Conservation (phyloP, 2,329 filamentous ascomycete genomes). For the Paraphaeosphaeria minitans region DNA sequence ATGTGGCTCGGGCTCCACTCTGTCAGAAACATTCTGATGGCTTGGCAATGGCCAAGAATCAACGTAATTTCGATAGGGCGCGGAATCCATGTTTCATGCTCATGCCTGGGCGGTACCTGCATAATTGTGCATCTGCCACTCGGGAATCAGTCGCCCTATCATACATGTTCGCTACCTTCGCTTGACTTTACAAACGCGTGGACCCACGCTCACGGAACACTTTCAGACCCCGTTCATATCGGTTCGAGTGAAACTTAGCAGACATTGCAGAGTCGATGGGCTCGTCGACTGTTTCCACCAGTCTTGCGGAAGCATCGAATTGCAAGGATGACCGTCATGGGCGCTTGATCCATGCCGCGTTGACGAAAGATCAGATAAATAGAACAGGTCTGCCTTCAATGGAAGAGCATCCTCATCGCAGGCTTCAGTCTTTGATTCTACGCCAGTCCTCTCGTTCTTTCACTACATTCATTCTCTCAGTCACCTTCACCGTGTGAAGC, state of each 20-base stretch:
- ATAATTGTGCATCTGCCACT: conserved; percentile 4
- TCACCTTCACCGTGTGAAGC: conserved; percentile 41
- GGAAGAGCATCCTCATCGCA: conserved; percentile 25
- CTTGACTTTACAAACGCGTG: conserved; percentile 5
- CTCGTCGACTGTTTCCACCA: conserved; percentile 9
- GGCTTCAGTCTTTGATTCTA: conserved; percentile 30
- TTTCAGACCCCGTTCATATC: conserved; percentile 29
- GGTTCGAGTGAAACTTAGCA: conserved; percentile 21
- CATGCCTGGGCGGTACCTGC: conserved; percentile 3
- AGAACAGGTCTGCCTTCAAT: conserved; percentile 17
- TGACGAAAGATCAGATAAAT: conserved; percentile 25
- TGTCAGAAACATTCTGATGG: not conserved
- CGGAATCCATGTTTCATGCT: conserved; percentile 5
- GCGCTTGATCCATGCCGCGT: conserved; percentile 10
- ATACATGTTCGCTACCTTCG: not conserved
- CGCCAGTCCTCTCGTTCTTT: conserved; percentile 35
- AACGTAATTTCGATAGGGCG: not conserved
- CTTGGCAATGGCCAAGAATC: not conserved
- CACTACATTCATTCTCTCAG: conserved; percentile 33
- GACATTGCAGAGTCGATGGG: conserved; percentile 2
- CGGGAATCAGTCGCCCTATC: not conserved
- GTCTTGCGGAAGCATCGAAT: conserved; percentile 1
- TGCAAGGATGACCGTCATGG: conserved; percentile 8
- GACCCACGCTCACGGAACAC: conserved; percentile 19
- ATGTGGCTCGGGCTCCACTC: not conserved